A percentile compares a stretch with the other conserved stretches of the same genome.
Evolutionary conservation across 2,329 filamentous ascomycete genomes (phyloP).

Genomic region (Colletotrichum cereale): DNA sequence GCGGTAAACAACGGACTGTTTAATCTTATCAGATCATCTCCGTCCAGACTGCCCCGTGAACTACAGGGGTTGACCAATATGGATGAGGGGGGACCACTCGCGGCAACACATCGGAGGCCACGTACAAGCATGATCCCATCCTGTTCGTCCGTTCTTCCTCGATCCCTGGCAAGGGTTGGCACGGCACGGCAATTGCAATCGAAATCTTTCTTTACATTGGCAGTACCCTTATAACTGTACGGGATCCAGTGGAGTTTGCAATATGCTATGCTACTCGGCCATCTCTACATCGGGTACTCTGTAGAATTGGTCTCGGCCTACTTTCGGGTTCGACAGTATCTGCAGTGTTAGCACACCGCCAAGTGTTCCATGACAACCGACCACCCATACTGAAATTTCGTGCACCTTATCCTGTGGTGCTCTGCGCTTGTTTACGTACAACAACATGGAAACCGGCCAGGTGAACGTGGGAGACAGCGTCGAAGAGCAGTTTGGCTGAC

Average conservation of each 20-base stretch:
- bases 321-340: not conserved
- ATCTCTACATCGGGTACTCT: too few species aligned
- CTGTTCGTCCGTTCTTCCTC: not conserved
- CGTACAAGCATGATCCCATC: not conserved
- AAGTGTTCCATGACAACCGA: not conserved
- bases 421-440: not conserved
- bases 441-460: too few species aligned
- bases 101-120: constrained; percentile 25
- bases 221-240: too few species aligned
- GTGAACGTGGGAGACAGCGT: not conserved
- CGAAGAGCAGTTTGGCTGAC: not conserved
- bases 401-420: not conserved
- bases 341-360: not conserved
- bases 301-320: too few species aligned
- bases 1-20: constrained; percentile 5
- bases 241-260: not conserved
- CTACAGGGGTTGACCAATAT: constrained; percentile 8
- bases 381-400: not conserved
- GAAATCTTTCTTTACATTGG: not conserved
- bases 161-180: not conserved
- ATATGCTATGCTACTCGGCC: not conserved
- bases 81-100: constrained; percentile 19
- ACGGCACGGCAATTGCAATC: not conserved
- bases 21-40: constrained; percentile 40
- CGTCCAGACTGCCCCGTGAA: constrained; percentile 1